These are phyloP conservation scores for Lactifluus volemus DNA, from an alignment of 768 basidiomycete species.

Conservation along the genomic window DNA sequence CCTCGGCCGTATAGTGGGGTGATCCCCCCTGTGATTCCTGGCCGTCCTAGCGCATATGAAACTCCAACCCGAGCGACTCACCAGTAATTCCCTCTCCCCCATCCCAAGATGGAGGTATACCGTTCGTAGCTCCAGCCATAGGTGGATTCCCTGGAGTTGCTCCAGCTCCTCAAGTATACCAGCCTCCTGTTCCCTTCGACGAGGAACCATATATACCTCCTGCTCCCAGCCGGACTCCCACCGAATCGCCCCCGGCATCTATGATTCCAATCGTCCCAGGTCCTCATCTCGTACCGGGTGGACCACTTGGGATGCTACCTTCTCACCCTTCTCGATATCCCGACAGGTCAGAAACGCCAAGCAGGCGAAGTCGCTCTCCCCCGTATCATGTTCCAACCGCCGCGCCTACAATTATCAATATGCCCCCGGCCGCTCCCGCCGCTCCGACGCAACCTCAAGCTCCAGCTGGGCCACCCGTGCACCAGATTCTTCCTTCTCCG, in stretches of 20 bases:
- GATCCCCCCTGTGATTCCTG: not conserved
- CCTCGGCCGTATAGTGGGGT: not conserved
- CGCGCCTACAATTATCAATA: conserved; percentile 3
- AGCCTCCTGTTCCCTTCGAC: conserved; percentile 7
- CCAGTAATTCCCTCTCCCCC: conserved; percentile 14
- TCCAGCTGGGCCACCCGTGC: not conserved
- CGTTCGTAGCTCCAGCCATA: not conserved
- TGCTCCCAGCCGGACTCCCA: not conserved
- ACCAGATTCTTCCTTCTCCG: not conserved
- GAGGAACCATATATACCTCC: not conserved
- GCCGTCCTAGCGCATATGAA: not conserved
- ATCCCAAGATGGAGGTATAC: not conserved
- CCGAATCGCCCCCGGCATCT: not conserved
- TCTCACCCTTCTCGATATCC: not conserved
- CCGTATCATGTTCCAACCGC: too few species aligned
- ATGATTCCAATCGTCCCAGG: conserved; percentile 1
- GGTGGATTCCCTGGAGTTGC: not conserved
- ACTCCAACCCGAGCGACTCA: conserved; percentile 7
- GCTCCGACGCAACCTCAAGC: not conserved
- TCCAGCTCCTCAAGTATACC: conserved; percentile 4
- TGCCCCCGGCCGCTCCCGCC: not conserved
- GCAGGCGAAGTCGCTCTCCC: not conserved
- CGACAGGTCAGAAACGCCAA: not conserved
- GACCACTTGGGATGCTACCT: not conserved
- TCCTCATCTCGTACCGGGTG: not conserved